Conservation (phyloP, 179 eudicot species). For the Silene coronaria region DNA sequence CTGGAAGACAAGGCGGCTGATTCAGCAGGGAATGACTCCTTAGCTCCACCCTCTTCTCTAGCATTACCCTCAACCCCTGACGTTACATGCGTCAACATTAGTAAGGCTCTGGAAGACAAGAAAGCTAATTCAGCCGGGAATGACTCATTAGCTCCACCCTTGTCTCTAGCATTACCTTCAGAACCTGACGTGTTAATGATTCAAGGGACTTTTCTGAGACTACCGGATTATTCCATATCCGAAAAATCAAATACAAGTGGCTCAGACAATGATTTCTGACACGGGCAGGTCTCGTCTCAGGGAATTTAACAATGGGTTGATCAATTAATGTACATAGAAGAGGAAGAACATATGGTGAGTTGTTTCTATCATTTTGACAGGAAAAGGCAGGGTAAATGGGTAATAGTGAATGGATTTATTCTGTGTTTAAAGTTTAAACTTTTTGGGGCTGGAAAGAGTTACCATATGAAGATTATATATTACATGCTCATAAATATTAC, state of each 20-base stretch:
- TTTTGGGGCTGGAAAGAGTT: constrained; percentile 7
- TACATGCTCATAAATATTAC: background rate
- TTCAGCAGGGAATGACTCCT: constrained; percentile 21
- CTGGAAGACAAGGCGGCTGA: background rate
- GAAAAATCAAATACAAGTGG: constrained; percentile 51
- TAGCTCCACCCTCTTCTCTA: constrained; percentile 16
- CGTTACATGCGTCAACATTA: too few species aligned
- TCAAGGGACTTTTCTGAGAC: constrained; percentile 51
- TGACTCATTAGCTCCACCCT: constrained; percentile 12
- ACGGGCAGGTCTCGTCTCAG: background rate
- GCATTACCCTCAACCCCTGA: constrained; percentile 31
- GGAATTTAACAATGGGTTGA: background rate
- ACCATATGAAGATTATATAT: background rate
- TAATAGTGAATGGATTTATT: constrained; percentile 15
- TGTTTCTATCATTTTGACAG: constrained; percentile 9
- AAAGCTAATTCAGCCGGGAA: constrained; percentile 30
- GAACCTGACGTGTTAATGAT: constrained; percentile 36
- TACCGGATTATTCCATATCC: constrained; percentile 67
- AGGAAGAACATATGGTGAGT: constrained; percentile 20
- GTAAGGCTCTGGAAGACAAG: constrained; percentile 24
- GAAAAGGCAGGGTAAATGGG: constrained; percentile 1
- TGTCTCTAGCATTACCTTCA: constrained; percentile 31
- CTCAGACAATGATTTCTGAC: constrained; percentile 40
- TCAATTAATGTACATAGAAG: constrained; percentile 19
- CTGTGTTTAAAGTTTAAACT: background rate